These are phyloP conservation scores for Erodium maritimum DNA, from an alignment of 345 rosid genomes.

Conservation along the genomic window DNA sequence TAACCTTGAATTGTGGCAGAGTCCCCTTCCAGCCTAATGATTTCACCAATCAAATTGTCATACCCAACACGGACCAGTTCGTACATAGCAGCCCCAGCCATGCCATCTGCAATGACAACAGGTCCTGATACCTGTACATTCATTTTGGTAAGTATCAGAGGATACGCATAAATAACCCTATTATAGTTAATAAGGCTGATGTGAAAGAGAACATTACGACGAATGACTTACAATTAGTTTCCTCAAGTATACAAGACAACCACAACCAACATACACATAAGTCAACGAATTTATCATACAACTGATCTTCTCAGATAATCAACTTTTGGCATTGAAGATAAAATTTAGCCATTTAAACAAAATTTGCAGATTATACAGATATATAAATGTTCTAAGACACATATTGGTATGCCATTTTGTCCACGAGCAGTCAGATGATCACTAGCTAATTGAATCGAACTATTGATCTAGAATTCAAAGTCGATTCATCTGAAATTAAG, in stretches of 20 bases:
- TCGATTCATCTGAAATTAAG: background rate
- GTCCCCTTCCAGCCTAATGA: slow-evolving; percentile 95
- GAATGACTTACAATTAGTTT: background rate
- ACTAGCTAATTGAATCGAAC: background rate
- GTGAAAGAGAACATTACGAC: background rate
- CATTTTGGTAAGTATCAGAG: background rate
- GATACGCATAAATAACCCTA: background rate
- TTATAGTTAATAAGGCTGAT: background rate
- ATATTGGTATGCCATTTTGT: background rate
- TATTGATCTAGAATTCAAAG: background rate
- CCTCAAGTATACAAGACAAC: background rate
- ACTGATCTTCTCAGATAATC: background rate
- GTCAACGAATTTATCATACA: background rate
- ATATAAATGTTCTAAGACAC: background rate
- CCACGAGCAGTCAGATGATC: background rate
- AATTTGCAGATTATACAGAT: no score
- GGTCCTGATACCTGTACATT: slow-evolving; percentile 88
- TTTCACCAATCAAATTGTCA: slow-evolving; percentile 93
- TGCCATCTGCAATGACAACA: slow-evolving; percentile 97
- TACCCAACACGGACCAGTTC: slow-evolving; percentile 98
- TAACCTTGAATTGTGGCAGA: slow-evolving; percentile 98
- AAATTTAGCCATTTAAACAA: background rate
- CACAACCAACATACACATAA: background rate
- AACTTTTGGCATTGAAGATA: background rate
- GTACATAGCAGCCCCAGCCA: slow-evolving; percentile 99